Evolutionary conservation across 371 early-diverging fungal genomes (phyloP), one percentile per base, ranked within the genome.

Genomic region (Mortierella sp.): DNA sequence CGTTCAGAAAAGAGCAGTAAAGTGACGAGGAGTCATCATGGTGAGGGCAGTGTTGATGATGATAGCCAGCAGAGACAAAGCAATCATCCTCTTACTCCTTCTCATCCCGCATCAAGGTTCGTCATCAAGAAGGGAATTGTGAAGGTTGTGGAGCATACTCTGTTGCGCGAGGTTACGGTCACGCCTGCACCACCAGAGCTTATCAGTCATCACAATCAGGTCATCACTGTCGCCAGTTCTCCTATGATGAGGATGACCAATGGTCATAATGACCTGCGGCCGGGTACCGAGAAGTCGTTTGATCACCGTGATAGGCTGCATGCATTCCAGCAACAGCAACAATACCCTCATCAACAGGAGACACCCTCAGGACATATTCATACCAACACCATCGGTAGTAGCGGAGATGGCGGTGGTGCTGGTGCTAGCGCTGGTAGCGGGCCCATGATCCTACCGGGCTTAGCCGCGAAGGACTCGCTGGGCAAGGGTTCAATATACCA

Each of bases 81-180:
- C n/a, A n/a, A n/a, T 34, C 21, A 14, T 19, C 3, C 46, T 30
- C 23, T 42, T 12, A 24, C 48, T 4, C 30, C 19, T 12, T 50
- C 51, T 8, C 78, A n/a, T n/a, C n/a, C n/a, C n/a, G n/a, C n/a
- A n/a, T n/a, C n/a, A n/a, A n/a, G 78, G 12, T 70, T 76, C 46
- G 54, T 64, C 15, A 60, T 69, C 50, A 76, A 69, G 50, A 69
- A 69, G 51, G 78, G 78, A 0, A 57, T 69, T 3, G 27, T 69
- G 27, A 69, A 65, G 51, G 31, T 76, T 26, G 47, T 76, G 24
- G 78, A 76, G 44, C 70, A 76, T 41, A 69, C 70, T 2, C 46
- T 64, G n/a, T 32, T 76, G 49, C 50, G 66, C 3, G 70, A 76
- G 50, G 60, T 76, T 34, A 57, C 56, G 2, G 56, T 60, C 3